A percentile compares a stretch with the other conserved stretches of the same genome.
Conservation (phyloP, 176 grass and related monocot species). For the Triticum aestivum region DNA sequence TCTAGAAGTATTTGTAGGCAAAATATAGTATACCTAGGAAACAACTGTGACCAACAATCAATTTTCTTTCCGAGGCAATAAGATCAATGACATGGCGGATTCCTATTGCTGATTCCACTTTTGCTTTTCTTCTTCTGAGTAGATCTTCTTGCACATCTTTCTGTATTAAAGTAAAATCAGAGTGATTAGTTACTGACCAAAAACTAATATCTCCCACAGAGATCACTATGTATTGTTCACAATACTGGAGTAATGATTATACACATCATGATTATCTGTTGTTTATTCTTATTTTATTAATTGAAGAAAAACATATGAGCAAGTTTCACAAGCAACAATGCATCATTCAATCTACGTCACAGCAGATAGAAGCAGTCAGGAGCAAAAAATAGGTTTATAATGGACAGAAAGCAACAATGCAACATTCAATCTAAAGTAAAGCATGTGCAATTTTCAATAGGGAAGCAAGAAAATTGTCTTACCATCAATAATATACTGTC, state of each 20-base stretch:
- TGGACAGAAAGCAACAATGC: neutral
- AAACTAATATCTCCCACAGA: constrained; percentile 21
- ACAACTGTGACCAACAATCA: constrained; percentile 95
- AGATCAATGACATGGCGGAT: constrained; percentile 92
- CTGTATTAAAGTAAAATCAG: constrained; percentile 41
- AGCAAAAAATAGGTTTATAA: neutral
- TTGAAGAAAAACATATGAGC: neutral
- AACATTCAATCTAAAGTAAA: neutral
- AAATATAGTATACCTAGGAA: constrained; percentile 63
- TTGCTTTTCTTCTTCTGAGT: constrained; percentile 56
- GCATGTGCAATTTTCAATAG: neutral
- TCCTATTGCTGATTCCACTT: constrained; percentile 67
- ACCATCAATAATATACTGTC: constrained; percentile 72
- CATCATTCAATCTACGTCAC: neutral
- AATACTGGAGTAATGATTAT: constrained; percentile 16
- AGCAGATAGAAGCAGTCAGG: neutral
- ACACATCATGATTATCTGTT: neutral
- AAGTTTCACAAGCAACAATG: neutral
- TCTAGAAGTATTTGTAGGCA: neutral
- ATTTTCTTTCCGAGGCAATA: constrained; percentile 77
- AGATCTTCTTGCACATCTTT: constrained; percentile 73
- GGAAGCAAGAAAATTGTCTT: constrained; percentile 25
- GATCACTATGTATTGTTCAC: constrained; percentile 13
- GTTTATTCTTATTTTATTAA: neutral
- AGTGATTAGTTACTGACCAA: constrained; percentile 3